Evolutionary conservation across 2,329 filamentous ascomycete genomes (phyloP).

Genomic region (Cercospora sesami): DNA sequence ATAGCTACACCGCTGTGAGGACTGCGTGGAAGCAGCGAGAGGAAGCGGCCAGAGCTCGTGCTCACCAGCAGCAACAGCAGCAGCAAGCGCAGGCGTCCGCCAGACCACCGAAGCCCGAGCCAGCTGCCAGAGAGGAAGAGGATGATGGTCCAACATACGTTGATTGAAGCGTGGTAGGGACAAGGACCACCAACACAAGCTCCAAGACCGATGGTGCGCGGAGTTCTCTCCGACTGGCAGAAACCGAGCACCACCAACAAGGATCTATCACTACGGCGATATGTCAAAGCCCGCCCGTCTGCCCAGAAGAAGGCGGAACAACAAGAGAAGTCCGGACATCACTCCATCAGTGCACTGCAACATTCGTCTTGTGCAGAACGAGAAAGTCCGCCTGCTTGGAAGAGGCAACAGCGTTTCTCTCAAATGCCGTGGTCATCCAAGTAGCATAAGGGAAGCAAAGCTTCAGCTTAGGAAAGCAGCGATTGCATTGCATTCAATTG

Average conservation of each 20-base stretch:
- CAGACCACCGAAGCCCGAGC: neutral
- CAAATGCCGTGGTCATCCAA: neutral
- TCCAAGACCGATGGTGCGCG: neutral
- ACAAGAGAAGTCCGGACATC: neutral
- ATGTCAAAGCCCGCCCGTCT: neutral
- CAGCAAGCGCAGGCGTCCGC: constrained; percentile 19
- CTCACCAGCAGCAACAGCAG: constrained; percentile 24
- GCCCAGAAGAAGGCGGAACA: neutral
- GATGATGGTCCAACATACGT: constrained; percentile 32
- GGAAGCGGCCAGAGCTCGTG: constrained; percentile 20
- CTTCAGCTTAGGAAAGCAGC: neutral
- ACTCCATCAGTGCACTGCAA: neutral
- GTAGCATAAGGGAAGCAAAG: neutral
- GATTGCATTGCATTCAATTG: neutral
- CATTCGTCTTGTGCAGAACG: neutral
- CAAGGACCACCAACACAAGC: neutral
- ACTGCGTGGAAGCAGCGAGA: constrained; percentile 72
- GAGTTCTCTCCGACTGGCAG: neutral
- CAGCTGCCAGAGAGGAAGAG: constrained; percentile 21
- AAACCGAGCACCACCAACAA: neutral
- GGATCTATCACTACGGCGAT: neutral
- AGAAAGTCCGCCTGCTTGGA: neutral
- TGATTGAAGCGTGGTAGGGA: constrained; percentile 3
- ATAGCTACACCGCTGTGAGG: constrained; percentile 68
- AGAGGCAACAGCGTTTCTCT: neutral